A percentile compares a stretch with the other conserved stretches of the same genome.
These are phyloP conservation scores for Trichomonas vaginalis DNA, from an alignment of 208 protist genomes.

Conservation along the genomic window DNA sequence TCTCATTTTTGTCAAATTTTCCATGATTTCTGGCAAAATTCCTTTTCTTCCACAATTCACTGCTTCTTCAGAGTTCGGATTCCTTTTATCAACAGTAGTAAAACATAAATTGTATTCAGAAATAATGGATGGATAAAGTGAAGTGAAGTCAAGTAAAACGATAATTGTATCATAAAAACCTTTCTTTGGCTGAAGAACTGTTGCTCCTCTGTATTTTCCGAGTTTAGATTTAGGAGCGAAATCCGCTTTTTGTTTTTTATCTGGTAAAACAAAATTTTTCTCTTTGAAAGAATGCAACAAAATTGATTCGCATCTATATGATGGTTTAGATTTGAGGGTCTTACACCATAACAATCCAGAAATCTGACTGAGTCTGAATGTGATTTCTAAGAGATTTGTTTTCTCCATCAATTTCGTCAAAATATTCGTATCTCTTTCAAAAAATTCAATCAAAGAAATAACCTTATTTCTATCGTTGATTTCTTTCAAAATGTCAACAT, in stretches of 20 bases:
- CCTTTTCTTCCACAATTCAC: background rate
- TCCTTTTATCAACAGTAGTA: background rate
- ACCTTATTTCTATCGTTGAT: background rate
- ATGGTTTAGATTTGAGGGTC: background rate
- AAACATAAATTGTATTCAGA: slow-evolving; percentile 12
- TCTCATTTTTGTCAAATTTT: background rate
- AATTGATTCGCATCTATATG: background rate
- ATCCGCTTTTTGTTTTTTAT: background rate
- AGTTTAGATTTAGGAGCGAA: background rate
- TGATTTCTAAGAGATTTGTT: background rate
- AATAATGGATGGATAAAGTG: slow-evolving; percentile 10
- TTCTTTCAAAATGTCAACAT: background rate
- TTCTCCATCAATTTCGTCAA: background rate
- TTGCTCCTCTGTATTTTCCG: background rate
- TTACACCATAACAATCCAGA: background rate
- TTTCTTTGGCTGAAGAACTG: background rate
- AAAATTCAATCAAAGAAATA: background rate
- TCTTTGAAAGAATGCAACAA: background rate
- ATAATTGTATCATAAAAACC: background rate
- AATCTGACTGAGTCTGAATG: background rate
- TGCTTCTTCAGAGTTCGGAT: background rate
- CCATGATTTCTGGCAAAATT: background rate
- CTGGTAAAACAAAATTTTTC: background rate
- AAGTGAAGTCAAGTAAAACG: background rate
- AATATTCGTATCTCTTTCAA: background rate